phyloP scores from a whole-genome alignment of 2,329 filamentous ascomycete species.

The Elsinoe necatrix region DNA sequence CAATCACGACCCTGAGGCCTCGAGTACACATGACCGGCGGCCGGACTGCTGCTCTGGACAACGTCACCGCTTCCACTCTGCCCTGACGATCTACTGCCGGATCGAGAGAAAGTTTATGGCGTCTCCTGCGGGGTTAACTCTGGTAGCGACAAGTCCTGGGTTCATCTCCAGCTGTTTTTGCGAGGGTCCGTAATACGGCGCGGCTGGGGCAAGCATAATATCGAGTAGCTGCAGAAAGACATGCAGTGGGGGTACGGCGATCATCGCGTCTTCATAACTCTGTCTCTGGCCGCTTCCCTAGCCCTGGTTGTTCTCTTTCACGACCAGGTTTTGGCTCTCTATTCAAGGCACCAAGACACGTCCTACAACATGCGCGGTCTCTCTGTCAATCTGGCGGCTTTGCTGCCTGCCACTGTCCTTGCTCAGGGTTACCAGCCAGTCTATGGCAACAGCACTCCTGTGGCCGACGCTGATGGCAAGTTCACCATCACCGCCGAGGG shows the following conservation, averaged over 20 bases:
- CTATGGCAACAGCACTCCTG: slow-evolving; percentile 16
- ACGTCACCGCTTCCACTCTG: slow-evolving; percentile 8
- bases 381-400: slow-evolving; percentile 17
- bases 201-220: background rate
- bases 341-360: background rate
- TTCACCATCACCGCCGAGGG: slow-evolving; percentile 62
- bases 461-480: slow-evolving; percentile 42
- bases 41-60: background rate
- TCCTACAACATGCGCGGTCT: slow-evolving; percentile 12
- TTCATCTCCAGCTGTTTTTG: slow-evolving; percentile 2
- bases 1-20: background rate
- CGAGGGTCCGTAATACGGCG: background rate
- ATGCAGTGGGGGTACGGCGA: slow-evolving; percentile 14
- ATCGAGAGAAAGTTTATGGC: background rate
- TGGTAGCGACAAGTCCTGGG: background rate
- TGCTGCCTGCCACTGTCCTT: slow-evolving; percentile 20
- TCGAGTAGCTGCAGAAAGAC: background rate
- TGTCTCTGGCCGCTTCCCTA: slow-evolving; percentile 6
- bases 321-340: background rate
- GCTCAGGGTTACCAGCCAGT: slow-evolving; percentile 14
- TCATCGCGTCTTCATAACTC: slow-evolving; percentile 10
- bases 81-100: slow-evolving; percentile 16
- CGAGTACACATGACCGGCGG: slow-evolving; percentile 4
- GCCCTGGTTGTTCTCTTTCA: background rate
- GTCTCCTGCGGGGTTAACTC: slow-evolving; percentile 10